Evolutionary conservation across 2,329 filamentous ascomycete species (phyloP).

Genomic region (Phoma sp.): DNA sequence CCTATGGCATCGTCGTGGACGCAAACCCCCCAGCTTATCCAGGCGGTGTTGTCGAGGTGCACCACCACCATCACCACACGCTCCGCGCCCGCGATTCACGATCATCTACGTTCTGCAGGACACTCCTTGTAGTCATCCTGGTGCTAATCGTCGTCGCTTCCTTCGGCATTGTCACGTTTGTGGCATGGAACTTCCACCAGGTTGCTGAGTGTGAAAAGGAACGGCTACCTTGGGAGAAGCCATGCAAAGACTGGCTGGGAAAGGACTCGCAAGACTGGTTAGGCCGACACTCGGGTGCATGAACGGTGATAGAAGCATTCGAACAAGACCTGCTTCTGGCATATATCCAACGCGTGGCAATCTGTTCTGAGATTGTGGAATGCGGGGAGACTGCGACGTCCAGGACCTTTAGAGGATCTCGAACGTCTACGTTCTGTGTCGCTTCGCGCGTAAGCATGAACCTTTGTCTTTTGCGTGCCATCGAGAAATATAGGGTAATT

Average conservation of each 20-base stretch:
- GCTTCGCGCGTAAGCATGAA: background rate
- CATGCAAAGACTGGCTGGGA: conserved; percentile 35
- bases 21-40: conserved; percentile 30
- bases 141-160: conserved; percentile 21
- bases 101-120: conserved; percentile 22
- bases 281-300: conserved; percentile 11
- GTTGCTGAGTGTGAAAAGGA: conserved; percentile 35
- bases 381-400: background rate
- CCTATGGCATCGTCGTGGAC: conserved; percentile 16
- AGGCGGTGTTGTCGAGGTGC: conserved; percentile 25
- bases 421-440: background rate
- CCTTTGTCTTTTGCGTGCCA: too few species aligned
- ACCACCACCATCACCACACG: conserved; percentile 30
- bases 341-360: background rate
- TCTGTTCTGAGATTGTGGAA: background rate
- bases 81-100: conserved; percentile 12
- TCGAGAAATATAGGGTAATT: too few species aligned
- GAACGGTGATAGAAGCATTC: background rate
- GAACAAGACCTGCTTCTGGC: background rate
- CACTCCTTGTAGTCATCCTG: conserved; percentile 21
- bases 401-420: background rate
- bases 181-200: conserved; percentile 36
- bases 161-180: conserved; percentile 27
- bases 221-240: conserved; percentile 31
- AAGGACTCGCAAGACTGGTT: conserved; percentile 29